Base-by-base conservation (phyloP, 1,284 basidiomycete species). In the Leccinum subrobustum region DNA sequence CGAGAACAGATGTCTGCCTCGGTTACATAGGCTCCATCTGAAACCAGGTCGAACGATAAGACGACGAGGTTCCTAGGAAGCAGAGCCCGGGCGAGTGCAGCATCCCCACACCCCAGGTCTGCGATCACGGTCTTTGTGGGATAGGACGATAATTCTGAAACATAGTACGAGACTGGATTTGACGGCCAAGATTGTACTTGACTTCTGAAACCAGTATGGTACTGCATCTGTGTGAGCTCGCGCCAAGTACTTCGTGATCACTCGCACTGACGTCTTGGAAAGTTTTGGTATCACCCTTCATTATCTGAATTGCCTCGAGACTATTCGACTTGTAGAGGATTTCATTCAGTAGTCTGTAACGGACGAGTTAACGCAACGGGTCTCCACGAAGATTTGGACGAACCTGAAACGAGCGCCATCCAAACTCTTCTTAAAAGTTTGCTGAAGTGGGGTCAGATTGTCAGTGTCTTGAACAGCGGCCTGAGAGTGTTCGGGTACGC, bases 101-200 rank as follows among this genome's bases (percentile, higher is more conserved):
- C 97, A 71, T 98, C 95, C 12, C 97, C 97, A 66, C 96, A 98
- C 6, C 97, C 97, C 23, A 99, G 80, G 76, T 99, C 97, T 23
- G 87, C 95, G 53, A 99, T 87, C 61, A 98, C 78, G 0, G 89
- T 88, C 59, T 81, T 83, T 18, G 78, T 60, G 5, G 92, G 84
- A 64, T 87, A 87, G 27, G 79, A 75, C 8, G 84, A 85, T 20
- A 92, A 78, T 5, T 71, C 64, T 2, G 80, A 78, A 56, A 90
- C 83, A 72, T 95, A 93, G 71, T 91, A 82, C 33, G 89, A 80
- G 23, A 96, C 88, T 1, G 95, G 95, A 68, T 96, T 96, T 1
- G 85, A 86, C 0, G 95, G 95, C 95, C 95, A 98, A 3, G 87
- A 86, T 57, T 89, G 83, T 4, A 96, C 93, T 77, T 96, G 93